phyloP scores from a whole-genome alignment of 116 monocot genomes.

The Trichopus zeylanicus region DNA sequence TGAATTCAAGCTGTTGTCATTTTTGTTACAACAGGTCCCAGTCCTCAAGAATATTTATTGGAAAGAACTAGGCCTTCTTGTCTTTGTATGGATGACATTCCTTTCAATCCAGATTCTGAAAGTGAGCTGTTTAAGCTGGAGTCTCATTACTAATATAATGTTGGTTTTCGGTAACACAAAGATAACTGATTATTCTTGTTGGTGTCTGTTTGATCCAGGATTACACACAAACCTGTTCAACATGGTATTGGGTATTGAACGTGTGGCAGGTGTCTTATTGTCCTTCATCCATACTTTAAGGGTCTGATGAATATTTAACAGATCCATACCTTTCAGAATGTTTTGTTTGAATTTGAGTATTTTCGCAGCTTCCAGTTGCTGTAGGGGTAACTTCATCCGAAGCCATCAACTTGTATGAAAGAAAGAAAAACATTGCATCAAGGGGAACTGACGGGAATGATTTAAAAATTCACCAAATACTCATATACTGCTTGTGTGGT shows the following conservation, averaged over 20 bases:
- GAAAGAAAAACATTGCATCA: conserved; percentile 36
- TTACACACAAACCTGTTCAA: conserved; percentile 32
- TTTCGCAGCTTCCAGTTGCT: conserved; percentile 43
- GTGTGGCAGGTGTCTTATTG: conserved; percentile 24
- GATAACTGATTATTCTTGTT: conserved; percentile 2
- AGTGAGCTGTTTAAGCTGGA: conserved; percentile 3
- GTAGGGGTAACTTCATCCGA: conserved; percentile 37
- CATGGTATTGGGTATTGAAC: conserved; percentile 46
- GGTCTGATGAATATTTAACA: neutral
- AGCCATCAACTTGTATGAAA: conserved; percentile 34
- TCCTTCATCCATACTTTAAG: neutral
- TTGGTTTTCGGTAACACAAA: neutral
- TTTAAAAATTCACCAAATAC: conserved; percentile 36
- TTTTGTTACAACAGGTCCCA: conserved; percentile 9
- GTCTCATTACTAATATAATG: neutral
- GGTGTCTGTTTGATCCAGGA: conserved; percentile 18
- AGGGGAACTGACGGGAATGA: conserved; percentile 31
- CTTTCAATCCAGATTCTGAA: conserved; percentile 29
- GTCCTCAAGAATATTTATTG: conserved; percentile 26
- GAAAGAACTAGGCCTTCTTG: conserved; percentile 41
- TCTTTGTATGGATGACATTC: conserved; percentile 34
- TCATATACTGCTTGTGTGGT: conserved; percentile 38
- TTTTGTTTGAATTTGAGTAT: neutral
- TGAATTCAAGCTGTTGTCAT: neutral
- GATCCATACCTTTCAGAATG: neutral